A percentile compares a stretch with the other conserved stretches of the same genome.
These are phyloP conservation scores for Coffea canephora DNA, from an alignment of 257 asterid species.

Conservation along the genomic window DNA sequence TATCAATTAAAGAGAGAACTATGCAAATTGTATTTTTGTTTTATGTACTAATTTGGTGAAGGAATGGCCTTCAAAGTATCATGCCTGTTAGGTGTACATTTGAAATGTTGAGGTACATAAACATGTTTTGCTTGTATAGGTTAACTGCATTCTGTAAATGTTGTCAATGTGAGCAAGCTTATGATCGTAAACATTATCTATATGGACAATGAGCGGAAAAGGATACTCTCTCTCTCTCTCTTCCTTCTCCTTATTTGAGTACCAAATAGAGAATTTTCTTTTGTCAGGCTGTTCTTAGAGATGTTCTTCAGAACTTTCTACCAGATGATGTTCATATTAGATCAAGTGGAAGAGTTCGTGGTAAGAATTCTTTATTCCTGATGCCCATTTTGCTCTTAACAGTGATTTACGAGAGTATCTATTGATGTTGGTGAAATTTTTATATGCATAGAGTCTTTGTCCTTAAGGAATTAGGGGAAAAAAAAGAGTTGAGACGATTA, in stretches of 20 bases:
- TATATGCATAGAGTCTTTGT: neutral
- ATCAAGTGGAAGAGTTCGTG: slow-evolving; percentile 92
- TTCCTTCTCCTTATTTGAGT: neutral
- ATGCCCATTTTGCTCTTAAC: neutral
- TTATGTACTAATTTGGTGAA: neutral
- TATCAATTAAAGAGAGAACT: neutral
- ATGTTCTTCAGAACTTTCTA: slow-evolving; percentile 56
- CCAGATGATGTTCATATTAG: slow-evolving; percentile 84
- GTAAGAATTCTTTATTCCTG: slow-evolving; percentile 40
- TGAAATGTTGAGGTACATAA: neutral
- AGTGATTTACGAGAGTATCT: neutral
- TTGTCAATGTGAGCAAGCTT: neutral
- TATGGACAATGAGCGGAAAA: neutral
- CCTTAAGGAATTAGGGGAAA: neutral
- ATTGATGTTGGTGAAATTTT: neutral
- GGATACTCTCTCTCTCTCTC: neutral
- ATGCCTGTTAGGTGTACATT: neutral
- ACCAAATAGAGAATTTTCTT: neutral
- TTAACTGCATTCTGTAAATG: neutral
- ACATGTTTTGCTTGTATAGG: neutral
- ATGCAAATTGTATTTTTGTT: neutral
- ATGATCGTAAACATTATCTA: neutral
- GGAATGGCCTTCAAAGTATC: neutral
- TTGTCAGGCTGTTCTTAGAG: slow-evolving; percentile 89
- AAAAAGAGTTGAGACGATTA: too few relatives aligned